phyloP scores from a whole-genome alignment of 352 stramenopile genomes.

The Pythium vanterpoolii region DNA sequence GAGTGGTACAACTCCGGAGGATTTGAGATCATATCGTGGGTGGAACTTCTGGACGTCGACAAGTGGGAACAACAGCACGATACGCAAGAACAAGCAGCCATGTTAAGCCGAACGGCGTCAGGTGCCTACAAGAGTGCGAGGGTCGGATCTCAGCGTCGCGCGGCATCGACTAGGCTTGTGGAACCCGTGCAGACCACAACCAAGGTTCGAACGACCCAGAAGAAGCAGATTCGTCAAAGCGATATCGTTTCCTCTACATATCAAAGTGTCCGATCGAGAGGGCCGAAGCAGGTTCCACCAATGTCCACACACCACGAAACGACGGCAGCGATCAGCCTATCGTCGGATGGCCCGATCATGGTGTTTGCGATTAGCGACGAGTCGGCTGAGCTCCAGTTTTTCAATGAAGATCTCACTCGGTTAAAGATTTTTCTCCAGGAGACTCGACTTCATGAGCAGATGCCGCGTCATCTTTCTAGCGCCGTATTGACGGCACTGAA shows the following conservation, averaged over 20 bases:
- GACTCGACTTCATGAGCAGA: slow-evolving; percentile 49
- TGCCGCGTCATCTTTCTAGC: slow-evolving; percentile 31
- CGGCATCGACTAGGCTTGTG: slow-evolving; percentile 30
- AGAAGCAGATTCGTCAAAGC: slow-evolving; percentile 74
- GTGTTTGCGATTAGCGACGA: slow-evolving; percentile 72
- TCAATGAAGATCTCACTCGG: slow-evolving; percentile 69
- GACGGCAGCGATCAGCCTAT: slow-evolving; percentile 42
- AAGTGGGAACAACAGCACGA: slow-evolving; percentile 86
- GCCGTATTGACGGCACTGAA: slow-evolving; percentile 29
- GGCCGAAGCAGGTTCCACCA: slow-evolving; percentile 10
- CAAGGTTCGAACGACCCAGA: slow-evolving; percentile 48
- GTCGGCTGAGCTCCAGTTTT: slow-evolving; percentile 76
- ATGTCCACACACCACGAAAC: slow-evolving; percentile 37
- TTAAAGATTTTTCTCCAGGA: slow-evolving; percentile 65
- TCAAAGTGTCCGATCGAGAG: slow-evolving; percentile 17
- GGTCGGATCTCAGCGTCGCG: slow-evolving; percentile 49
- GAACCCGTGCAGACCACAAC: slow-evolving; percentile 54
- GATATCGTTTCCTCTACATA: slow-evolving; percentile 79
- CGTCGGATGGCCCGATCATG: slow-evolving; percentile 73
- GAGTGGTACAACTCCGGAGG: slow-evolving; percentile 88
- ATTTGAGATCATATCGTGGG: slow-evolving; percentile 81
- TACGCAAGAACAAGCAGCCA: slow-evolving; percentile 43
- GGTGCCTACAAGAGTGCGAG: slow-evolving; percentile 25
- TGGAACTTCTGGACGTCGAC: slow-evolving; percentile 75
- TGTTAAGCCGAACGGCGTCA: slow-evolving; percentile 24